Evolutionary conservation across 805 yeast species (phyloP).

Genomic region (Myxozyma mucilagina): DNA sequence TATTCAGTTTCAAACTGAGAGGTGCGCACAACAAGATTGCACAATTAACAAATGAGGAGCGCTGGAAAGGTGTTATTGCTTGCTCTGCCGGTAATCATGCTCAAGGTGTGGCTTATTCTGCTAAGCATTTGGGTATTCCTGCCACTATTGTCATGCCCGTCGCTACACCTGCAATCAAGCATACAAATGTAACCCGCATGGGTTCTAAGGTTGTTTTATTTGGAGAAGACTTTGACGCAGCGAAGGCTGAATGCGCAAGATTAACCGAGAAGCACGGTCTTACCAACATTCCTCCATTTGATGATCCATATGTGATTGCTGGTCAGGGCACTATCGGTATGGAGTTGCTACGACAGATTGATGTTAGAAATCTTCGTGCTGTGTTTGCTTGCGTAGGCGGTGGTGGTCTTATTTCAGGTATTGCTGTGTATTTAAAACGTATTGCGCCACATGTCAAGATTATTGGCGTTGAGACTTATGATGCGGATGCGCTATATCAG

Average conservation of each 20-base stretch:
- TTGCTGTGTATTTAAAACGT: slow-evolving; percentile 85
- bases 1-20: slow-evolving; percentile 91
- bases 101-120: slow-evolving; percentile 96
- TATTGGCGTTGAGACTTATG: slow-evolving; percentile 94
- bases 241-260: slow-evolving; percentile 84
- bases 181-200: slow-evolving; percentile 82
- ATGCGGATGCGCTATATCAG: slow-evolving; percentile 88
- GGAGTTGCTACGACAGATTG: slow-evolving; percentile 86
- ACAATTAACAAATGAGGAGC: slow-evolving; percentile 59
- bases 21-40: slow-evolving; percentile 99
- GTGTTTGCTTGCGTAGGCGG: slow-evolving; percentile 95
- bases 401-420: slow-evolving; percentile 92
- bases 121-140: slow-evolving; percentile 79
- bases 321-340: slow-evolving; percentile 98
- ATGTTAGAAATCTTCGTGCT: slow-evolving; percentile 58
- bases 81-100: slow-evolving; percentile 99
- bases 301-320: slow-evolving; percentile 96
- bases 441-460: slow-evolving; percentile 96
- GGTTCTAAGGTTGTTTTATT: slow-evolving; percentile 92
- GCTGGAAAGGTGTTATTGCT: slow-evolving; percentile 87
- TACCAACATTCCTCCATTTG: slow-evolving; percentile 96
- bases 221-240: slow-evolving; percentile 95
- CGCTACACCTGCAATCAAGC: slow-evolving; percentile 94
- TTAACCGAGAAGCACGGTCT: slow-evolving; percentile 67
- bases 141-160: slow-evolving; percentile 98